Evolutionary conservation across 2,329 filamentous ascomycete genomes (phyloP).

Genomic region (Dothiorella sarmentorum): DNA sequence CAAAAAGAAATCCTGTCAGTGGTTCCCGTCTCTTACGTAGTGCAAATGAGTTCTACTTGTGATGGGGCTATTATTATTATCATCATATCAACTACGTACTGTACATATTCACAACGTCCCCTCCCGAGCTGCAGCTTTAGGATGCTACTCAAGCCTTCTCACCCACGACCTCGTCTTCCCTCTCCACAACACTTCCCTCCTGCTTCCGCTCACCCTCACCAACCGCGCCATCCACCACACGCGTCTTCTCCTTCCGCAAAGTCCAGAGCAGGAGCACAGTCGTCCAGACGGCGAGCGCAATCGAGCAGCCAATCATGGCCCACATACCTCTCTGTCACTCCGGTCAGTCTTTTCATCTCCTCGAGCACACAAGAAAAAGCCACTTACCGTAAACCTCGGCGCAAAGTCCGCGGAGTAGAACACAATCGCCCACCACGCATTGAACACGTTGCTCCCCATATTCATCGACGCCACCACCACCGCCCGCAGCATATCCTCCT

Average conservation of each 20-base stretch:
- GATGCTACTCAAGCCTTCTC: neutral
- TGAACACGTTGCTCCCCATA: slow-evolving; percentile 63
- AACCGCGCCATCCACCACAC: neutral
- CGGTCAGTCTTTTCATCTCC: slow-evolving; percentile 12
- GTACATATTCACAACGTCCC: too few relatives aligned
- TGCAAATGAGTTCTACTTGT: too few relatives aligned
- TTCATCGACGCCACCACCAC: slow-evolving; percentile 73
- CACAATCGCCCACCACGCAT: slow-evolving; percentile 70
- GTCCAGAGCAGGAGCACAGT: slow-evolving; percentile 48
- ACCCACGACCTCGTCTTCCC: slow-evolving; percentile 23
- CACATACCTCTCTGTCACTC: slow-evolving; percentile 61
- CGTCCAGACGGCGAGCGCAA: slow-evolving; percentile 60
- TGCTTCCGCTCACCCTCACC: neutral
- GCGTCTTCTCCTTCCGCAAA: neutral
- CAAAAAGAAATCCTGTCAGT: too few relatives aligned
- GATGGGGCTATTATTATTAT: too few relatives aligned
- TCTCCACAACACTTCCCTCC: slow-evolving; percentile 24
- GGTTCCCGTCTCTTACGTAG: too few relatives aligned
- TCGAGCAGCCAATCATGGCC: slow-evolving; percentile 65
- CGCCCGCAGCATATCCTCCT: slow-evolving; percentile 60
- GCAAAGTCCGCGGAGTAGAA: slow-evolving; percentile 67
- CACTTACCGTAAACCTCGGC: slow-evolving; percentile 60
- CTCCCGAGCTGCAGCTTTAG: neutral
- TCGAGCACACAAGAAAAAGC: neutral
- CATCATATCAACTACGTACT: too few relatives aligned